These are phyloP conservation scores for Wallacemonas collosoma DNA, from an alignment of 208 protist species.

Conservation along the genomic window DNA sequence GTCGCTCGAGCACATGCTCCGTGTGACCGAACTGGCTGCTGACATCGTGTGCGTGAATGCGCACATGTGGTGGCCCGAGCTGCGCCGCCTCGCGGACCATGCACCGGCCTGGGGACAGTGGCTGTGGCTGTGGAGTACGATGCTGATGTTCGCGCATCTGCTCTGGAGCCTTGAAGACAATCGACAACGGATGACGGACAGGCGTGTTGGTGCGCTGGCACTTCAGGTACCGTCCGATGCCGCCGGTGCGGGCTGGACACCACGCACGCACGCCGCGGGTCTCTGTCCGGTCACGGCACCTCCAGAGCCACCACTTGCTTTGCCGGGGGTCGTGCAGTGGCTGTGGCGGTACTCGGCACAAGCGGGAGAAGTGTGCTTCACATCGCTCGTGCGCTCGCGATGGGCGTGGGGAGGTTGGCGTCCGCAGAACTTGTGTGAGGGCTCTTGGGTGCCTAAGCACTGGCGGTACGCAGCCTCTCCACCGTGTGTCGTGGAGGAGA, in stretches of 20 bases:
- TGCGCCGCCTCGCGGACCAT: not conserved
- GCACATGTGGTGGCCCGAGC: conserved; percentile 32
- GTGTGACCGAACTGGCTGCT: conserved; percentile 19
- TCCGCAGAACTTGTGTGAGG: not conserved
- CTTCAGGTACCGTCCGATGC: not conserved
- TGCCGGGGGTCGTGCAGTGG: not conserved
- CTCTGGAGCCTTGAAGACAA: not conserved
- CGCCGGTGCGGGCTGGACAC: not conserved
- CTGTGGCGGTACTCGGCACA: not conserved
- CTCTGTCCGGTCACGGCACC: not conserved
- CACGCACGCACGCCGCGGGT: not conserved
- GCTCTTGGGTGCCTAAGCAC: not conserved
- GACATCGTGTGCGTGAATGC: conserved; percentile 41
- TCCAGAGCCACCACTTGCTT: not conserved
- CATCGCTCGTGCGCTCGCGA: not conserved
- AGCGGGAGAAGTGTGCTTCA: not conserved
- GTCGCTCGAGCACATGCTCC: conserved; percentile 23
- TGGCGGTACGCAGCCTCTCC: not conserved
- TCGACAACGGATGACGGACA: not conserved
- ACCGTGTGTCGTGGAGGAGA: conserved; percentile 5
- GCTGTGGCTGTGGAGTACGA: not conserved
- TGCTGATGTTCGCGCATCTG: not conserved
- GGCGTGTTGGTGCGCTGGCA: not conserved
- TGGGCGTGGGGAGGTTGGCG: not conserved
- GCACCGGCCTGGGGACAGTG: conserved; percentile 2